Conservation (phyloP, 306 rosid species). For the Quercus suber region DNA sequence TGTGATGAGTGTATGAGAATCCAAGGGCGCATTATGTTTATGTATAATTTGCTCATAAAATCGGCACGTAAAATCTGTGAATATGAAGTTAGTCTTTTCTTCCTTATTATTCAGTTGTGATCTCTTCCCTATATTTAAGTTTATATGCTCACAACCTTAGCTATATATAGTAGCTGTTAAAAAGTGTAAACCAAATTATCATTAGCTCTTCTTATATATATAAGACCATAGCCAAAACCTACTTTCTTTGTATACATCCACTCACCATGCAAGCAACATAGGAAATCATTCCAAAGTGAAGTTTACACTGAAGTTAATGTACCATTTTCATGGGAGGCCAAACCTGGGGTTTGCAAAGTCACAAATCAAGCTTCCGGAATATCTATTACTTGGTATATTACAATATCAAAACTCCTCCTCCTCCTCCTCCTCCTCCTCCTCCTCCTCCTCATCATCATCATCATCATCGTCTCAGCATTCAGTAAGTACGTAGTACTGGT, state of each 20-base stretch:
- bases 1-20: no score
- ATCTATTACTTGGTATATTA: background rate
- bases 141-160: background rate
- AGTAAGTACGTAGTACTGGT: background rate
- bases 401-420: constrained; percentile 4
- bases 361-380: background rate
- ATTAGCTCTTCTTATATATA: background rate
- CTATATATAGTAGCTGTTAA: background rate
- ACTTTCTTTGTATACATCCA: no score
- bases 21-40: no score
- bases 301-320: constrained; percentile 20
- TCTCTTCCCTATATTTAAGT: background rate
- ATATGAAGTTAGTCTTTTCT: background rate
- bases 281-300: constrained; percentile 7
- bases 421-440: constrained; percentile 40
- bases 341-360: constrained; percentile 49
- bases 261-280: constrained; percentile 14
- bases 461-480: background rate
- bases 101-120: background rate
- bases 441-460: constrained; percentile 33
- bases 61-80: background rate
- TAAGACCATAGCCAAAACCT: background rate
- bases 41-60: no score
- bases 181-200: constrained; percentile 1
- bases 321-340: constrained; percentile 62